Conservation (phyloP, 352 stramenopile genomes). For the Globisporangium apiculatum region DNA sequence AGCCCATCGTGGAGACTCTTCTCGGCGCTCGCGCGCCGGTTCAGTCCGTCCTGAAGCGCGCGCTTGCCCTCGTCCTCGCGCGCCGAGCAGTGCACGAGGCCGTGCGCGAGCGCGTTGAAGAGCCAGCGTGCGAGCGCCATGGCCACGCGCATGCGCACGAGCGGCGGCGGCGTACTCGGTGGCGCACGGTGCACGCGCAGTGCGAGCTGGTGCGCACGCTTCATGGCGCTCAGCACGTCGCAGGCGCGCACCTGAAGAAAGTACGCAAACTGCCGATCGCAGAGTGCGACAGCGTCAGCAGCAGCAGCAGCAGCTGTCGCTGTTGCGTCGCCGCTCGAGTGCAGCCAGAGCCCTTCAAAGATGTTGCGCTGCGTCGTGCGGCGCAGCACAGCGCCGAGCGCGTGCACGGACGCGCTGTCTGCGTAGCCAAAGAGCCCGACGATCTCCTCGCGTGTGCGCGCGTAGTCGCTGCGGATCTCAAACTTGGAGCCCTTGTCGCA, state of each 20-base stretch:
- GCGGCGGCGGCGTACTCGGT: slow-evolving; percentile 15
- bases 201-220: slow-evolving; percentile 51
- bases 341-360: slow-evolving; percentile 74
- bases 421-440: slow-evolving; percentile 60
- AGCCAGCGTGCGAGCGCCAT: slow-evolving; percentile 62
- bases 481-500: slow-evolving; percentile 66
- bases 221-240: slow-evolving; percentile 55
- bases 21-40: slow-evolving; percentile 42
- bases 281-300: slow-evolving; percentile 25
- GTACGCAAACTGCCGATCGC: slow-evolving; percentile 71
- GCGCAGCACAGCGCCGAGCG: slow-evolving; percentile 53
- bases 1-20: slow-evolving; percentile 38
- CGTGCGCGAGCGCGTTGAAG: slow-evolving; percentile 59
- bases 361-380: slow-evolving; percentile 65
- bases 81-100: slow-evolving; percentile 50
- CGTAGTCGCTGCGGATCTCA: slow-evolving; percentile 47
- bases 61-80: slow-evolving; percentile 59
- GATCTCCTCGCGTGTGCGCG: slow-evolving; percentile 53
- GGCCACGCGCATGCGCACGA: slow-evolving; percentile 40
- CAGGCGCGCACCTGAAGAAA: slow-evolving; percentile 75
- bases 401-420: slow-evolving; percentile 56
- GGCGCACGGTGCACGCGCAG: slow-evolving; percentile 34
- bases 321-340: slow-evolving; percentile 10
- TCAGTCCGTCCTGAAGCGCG: slow-evolving; percentile 54
- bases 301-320: not conserved